These are phyloP conservation scores for Chlorella sp. DNA, from an alignment of 139 green algal genomes.

Conservation along the genomic window DNA sequence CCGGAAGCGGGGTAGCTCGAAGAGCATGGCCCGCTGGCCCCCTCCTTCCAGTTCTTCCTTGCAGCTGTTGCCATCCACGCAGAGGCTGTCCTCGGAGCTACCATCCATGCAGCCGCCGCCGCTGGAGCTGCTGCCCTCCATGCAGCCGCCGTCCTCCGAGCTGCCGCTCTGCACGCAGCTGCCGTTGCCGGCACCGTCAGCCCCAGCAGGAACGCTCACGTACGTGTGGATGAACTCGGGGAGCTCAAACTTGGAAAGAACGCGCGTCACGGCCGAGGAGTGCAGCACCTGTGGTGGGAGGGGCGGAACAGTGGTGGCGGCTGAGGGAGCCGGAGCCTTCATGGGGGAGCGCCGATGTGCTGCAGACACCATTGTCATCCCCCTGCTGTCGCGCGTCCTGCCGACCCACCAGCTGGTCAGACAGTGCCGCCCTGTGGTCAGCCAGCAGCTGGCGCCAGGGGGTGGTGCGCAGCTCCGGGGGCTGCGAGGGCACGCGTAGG, in stretches of 20 bases:
- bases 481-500: slow-evolving; percentile 28
- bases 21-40: slow-evolving; percentile 5
- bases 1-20: slow-evolving; percentile 51
- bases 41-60: neutral
- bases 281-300: too few relatives aligned
- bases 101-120: neutral
- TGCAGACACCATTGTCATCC: too few relatives aligned
- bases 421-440: neutral
- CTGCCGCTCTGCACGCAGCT: neutral
- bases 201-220: neutral
- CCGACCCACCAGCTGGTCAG: slow-evolving; percentile 27
- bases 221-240: slow-evolving; percentile 49
- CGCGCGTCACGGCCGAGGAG: neutral
- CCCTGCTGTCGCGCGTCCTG: too few relatives aligned
- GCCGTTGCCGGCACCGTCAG: neutral
- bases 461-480: neutral
- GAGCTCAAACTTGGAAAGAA: slow-evolving; percentile 51
- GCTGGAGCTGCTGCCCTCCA: neutral
- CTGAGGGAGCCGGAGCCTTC: too few relatives aligned
- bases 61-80: neutral
- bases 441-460: slow-evolving; percentile 19
- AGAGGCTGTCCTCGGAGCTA: neutral
- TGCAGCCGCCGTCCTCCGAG: too few relatives aligned
- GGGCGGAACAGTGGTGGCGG: too few relatives aligned
- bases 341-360: too few relatives aligned